phyloP scores from a whole-genome alignment of 2,329 filamentous ascomycete species.

The Cylindrodendrum hubeiense region DNA sequence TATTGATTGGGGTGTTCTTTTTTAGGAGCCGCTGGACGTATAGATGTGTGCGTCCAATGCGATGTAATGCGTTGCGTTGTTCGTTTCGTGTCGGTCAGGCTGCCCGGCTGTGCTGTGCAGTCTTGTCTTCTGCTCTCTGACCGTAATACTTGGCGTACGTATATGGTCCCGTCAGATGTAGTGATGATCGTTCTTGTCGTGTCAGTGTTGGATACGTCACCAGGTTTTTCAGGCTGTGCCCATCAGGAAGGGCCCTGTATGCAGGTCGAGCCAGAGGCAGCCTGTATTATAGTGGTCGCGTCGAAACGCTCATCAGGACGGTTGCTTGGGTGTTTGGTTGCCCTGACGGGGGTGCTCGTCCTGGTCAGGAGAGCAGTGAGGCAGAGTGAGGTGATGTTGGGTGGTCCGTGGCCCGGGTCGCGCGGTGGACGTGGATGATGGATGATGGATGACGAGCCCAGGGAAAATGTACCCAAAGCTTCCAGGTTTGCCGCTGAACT shows the following conservation, averaged over 20 bases:
- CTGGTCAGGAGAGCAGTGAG: slow-evolving; percentile 45
- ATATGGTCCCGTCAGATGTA: slow-evolving; percentile 8
- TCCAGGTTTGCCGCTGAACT: slow-evolving; percentile 5
- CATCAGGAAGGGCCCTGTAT: slow-evolving; percentile 24
- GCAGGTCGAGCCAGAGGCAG: slow-evolving; percentile 36
- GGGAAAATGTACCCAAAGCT: slow-evolving; percentile 11
- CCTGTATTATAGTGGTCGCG: slow-evolving; percentile 38
- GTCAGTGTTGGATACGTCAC: slow-evolving; percentile 42
- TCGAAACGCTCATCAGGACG: slow-evolving; percentile 24
- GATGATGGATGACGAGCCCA: background rate
- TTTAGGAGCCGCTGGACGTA: background rate
- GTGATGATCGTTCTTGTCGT: slow-evolving; percentile 26
- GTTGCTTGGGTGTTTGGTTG: slow-evolving; percentile 42
- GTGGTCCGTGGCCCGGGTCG: slow-evolving; percentile 39
- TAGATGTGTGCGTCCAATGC: background rate
- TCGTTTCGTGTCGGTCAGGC: slow-evolving; percentile 19
- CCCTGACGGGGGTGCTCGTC: slow-evolving; percentile 37
- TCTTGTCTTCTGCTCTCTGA: slow-evolving; percentile 2
- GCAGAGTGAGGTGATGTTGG: slow-evolving; percentile 46
- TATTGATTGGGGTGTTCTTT: background rate
- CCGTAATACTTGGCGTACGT: slow-evolving; percentile 35
- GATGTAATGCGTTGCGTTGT: background rate
- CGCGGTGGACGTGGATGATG: slow-evolving; percentile 27
- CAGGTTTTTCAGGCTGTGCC: slow-evolving; percentile 33
- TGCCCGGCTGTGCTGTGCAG: slow-evolving; percentile 25